Evolutionary conservation across 75 land plant genomes (phyloP), one percentile per base, ranked within the genome.

Genomic region (Cunninghamia lanceolata): DNA sequence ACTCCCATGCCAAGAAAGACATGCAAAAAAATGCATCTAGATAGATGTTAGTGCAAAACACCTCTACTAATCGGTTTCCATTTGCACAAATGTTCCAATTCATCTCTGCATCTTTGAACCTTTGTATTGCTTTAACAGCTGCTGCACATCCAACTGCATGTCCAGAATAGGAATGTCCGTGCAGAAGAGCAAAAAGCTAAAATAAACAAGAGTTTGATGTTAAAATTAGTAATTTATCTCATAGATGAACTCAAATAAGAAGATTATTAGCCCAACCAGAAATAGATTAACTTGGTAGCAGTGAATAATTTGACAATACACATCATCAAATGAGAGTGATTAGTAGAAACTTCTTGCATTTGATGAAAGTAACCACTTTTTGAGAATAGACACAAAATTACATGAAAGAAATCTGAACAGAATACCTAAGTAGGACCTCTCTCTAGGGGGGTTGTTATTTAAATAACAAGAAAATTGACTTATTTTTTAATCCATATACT

Each of bases 131-230:
- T 86, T 91, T 92, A 9, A 88, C 91, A 82, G 99, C 99, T 46
- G 96, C 93, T 32, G 95, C 84, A 82, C 99, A 97, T 32, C 99
- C 99, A 89, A 96, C 85, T 13, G 99, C 95, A 93, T 97, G 98
- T 63, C 93, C 99, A 71, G 98, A 88, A 85, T 97, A 97, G 13
- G 99, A 97, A 76, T 97, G 99, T 42, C 99, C 99, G 92, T 97
- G 99, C 66, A 97, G 78, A 66, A 97, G 94, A 73, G 99, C 99
- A 90, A 93, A 90, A 17, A 95, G 93, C 99, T 97, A 91, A 82
- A 86, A n/a, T n/a, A 82, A 73, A 71, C 84, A 38, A 89, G 15
- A 50, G 47, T 42, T 40, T 43, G 19, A 73, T 6, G 43, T 74
- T 52, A 88, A 77, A 21, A 73, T 13, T 42, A 36, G 63, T 28